phyloP scores from a whole-genome alignment of 257 asterid genomes.

The Penstemon barbatus region DNA sequence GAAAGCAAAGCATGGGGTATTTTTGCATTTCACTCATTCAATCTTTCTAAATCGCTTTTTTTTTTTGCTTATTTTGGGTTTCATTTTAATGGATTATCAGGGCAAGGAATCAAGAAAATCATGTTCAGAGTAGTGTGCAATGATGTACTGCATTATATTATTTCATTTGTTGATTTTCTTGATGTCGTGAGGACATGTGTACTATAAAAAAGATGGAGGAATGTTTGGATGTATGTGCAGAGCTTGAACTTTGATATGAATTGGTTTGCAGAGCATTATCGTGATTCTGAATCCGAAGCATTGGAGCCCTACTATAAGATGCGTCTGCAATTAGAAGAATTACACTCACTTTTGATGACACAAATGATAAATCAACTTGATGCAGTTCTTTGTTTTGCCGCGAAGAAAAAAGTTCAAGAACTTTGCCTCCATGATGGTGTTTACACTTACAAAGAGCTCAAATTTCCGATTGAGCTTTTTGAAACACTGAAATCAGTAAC shows the following conservation, averaged over 20 bases:
- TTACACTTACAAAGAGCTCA: not conserved
- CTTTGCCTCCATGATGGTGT: conserved; percentile 30
- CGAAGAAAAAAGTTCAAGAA: conserved; percentile 23
- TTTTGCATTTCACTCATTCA: no score
- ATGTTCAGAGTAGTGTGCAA: not conserved
- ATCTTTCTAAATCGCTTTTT: not conserved
- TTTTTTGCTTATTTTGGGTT: not conserved
- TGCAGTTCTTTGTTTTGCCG: conserved; percentile 23
- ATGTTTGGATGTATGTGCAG: conserved; percentile 24
- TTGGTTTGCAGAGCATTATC: conserved; percentile 1
- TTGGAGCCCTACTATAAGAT: not conserved
- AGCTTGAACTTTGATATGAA: conserved; percentile 29
- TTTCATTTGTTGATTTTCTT: conserved; percentile 27
- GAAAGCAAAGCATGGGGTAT: no score
- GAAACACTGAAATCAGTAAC: conserved; percentile 23
- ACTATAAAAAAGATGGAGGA: conserved; percentile 35
- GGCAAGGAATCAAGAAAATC: conserved; percentile 21
- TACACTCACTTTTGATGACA: conserved; percentile 5
- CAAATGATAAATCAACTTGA: conserved; percentile 9
- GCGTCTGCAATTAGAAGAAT: conserved; percentile 23
- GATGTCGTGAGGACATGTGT: conserved; percentile 27
- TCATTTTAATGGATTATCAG: conserved; percentile 9
- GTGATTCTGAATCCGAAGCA: no score
- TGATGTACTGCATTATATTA: conserved; percentile 23
- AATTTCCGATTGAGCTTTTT: conserved; percentile 27